Evolutionary conservation across 805 yeast species (phyloP).

Genomic region (Candida coquimbonensis): DNA sequence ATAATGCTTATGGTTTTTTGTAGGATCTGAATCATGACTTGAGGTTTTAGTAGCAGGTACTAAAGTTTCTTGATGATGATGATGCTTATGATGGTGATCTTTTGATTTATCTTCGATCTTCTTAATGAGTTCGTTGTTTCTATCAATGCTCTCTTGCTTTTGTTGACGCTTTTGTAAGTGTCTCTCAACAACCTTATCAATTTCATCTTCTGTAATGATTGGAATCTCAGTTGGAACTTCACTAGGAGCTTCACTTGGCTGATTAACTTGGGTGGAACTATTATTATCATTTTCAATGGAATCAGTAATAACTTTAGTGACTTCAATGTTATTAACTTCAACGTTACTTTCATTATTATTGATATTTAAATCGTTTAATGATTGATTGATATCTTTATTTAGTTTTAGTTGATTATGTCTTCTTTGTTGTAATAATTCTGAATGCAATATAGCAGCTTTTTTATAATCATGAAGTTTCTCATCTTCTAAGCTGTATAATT

Average conservation of each 20-base stretch:
- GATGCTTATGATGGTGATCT: not conserved
- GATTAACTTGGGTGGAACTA: too few relatives aligned
- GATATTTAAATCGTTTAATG: constrained; percentile 16
- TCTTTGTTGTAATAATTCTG: constrained; percentile 51
- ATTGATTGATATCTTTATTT: not conserved
- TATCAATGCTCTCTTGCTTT: not conserved
- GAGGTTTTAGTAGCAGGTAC: not conserved
- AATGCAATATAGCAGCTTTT: constrained; percentile 67
- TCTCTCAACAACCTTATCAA: not conserved
- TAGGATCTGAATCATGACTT: not conserved
- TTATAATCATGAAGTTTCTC: constrained; percentile 72
- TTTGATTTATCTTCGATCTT: constrained; percentile 3
- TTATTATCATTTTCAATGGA: not conserved
- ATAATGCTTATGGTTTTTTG: not conserved
- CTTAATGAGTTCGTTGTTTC: constrained; percentile 3
- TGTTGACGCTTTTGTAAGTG: not conserved
- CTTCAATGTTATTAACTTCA: not conserved
- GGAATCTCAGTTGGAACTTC: not conserved
- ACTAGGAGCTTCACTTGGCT: not conserved
- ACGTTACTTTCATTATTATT: constrained; percentile 10
- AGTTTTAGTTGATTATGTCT: constrained; percentile 33
- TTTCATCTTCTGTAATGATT: not conserved
- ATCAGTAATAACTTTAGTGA: constrained; percentile 5
- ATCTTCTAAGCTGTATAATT: constrained; percentile 56
- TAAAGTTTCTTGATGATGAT: not conserved